Evolutionary conservation across 129 eudicot species (phyloP).

Genomic region (Saposhnikovia divaricata): DNA sequence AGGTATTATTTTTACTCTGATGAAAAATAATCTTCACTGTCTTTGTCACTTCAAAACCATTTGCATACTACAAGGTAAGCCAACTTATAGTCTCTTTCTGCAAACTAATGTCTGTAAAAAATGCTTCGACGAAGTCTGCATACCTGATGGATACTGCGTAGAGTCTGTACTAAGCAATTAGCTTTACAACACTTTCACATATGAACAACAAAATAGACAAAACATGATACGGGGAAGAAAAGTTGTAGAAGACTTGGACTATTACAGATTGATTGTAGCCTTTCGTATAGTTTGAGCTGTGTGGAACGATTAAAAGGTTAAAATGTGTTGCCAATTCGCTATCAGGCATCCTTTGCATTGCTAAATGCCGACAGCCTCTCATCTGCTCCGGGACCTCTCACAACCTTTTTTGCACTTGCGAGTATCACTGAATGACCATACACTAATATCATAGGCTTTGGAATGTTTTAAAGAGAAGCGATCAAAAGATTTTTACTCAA

Average conservation of each 20-base stretch:
- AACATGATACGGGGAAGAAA: background rate
- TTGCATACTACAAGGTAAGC: background rate
- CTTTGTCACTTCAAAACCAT: background rate
- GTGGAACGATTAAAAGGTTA: conserved; percentile 19
- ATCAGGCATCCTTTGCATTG: conserved; percentile 45
- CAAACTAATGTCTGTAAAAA: background rate
- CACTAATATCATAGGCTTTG: conserved; percentile 21
- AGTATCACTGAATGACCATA: conserved; percentile 27
- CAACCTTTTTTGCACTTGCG: conserved; percentile 29
- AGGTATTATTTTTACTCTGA: background rate
- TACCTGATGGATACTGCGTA: background rate
- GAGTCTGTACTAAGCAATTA: conserved; percentile 2
- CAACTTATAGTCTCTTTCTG: background rate
- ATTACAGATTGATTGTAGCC: conserved; percentile 12
- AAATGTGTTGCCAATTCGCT: conserved; percentile 36
- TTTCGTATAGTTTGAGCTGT: background rate
- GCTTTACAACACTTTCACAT: background rate
- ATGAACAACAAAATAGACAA: background rate
- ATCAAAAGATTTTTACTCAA: conserved; percentile 18
- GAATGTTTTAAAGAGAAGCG: conserved; percentile 20
- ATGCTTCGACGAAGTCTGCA: background rate
- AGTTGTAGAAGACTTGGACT: background rate
- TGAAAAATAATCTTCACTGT: background rate
- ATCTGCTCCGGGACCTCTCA: conserved; percentile 48
- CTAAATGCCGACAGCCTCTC: conserved; percentile 46